Evolutionary conservation across 1,284 basidiomycete species (phyloP), one percentile per base, ranked within the genome.

Genomic region (Anthracocystis walkeri): DNA sequence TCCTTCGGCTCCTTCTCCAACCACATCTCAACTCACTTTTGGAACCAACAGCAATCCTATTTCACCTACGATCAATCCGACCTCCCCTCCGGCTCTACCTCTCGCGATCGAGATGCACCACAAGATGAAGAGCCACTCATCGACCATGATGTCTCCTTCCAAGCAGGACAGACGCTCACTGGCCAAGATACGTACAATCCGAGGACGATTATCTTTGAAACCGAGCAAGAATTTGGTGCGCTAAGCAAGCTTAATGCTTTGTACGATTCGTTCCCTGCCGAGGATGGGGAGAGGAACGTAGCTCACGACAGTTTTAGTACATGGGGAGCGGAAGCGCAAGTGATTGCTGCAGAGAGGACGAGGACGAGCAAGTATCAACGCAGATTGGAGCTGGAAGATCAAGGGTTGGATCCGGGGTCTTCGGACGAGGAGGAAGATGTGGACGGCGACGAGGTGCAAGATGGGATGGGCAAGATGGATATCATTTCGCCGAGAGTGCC

Each of bases 1-100:
- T 79, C 82, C 20, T 80, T 84, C 35, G 82, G 82, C 40, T 70
- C 76, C 14, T 66, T 81, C 51, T 72, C 82, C 41, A 81, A 82
- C 49, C 77, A 82, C 68, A 75, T 81, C 45, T 63, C 82, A 8
- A 82, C 82, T 14, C 80, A 83, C 61, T 84, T 81, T 48, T 84
- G 80, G 79, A 84, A 84, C 55, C 58, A 79, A 48, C 82, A 84
- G 40, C 72, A 82, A 48, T 69, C 77, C 23, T 83, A 84, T 65
- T 82, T 83, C 50, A 65, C 70, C 31, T 80, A 77, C 58, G 65
- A 69, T 16, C 27, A 60, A 7, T 57, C 51, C 27, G 67, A 69
- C 38, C 48, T 61, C 3, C 58, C 62, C 8, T 68, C 65, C 12
- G 58, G 55, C 11, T 58, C 71, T n/a, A 73, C 41, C 41, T 58